Conservation (phyloP, 768 basidiomycete species). For the Lactarius akahatsu region DNA sequence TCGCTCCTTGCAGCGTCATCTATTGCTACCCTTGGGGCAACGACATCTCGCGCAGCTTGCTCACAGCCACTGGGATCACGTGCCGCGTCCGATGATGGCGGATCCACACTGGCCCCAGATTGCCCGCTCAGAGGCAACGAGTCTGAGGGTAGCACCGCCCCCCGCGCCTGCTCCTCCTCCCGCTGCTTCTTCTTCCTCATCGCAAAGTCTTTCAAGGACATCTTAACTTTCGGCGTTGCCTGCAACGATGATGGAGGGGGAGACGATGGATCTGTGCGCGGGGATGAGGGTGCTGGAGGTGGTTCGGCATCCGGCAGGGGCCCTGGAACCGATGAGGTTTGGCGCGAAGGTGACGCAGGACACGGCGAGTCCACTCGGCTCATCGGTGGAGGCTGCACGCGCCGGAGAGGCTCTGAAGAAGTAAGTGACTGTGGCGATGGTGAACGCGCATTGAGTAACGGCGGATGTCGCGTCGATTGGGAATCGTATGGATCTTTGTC, state of each 20-base stretch:
- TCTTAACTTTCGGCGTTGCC: slow-evolving; percentile 28
- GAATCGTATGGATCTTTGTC: slow-evolving; percentile 8
- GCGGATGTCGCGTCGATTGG: not conserved
- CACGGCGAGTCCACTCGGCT: not conserved
- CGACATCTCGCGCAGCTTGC: not conserved
- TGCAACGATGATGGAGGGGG: slow-evolving; percentile 11
- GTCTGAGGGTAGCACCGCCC: not conserved
- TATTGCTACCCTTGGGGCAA: not conserved
- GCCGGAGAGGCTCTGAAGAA: slow-evolving; percentile 17
- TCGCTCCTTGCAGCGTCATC: not conserved
- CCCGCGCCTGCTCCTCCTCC: slow-evolving; percentile 24
- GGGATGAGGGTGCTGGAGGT: slow-evolving; percentile 1
- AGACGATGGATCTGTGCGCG: not conserved
- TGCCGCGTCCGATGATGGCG: not conserved
- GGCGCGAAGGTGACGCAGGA: slow-evolving; percentile 1
- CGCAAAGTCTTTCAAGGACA: slow-evolving; percentile 30
- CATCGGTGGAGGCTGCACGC: not conserved
- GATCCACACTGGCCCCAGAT: not conserved
- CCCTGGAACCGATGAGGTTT: not conserved
- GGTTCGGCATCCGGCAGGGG: not conserved
- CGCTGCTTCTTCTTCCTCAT: slow-evolving; percentile 31
- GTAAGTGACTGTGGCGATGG: slow-evolving; percentile 15
- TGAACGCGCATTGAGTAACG: not conserved
- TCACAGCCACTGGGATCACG: not conserved
- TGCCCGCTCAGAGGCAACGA: not conserved